Base-by-base conservation (phyloP, 163 green algal genomes). In the Volvox carteri region DNA sequence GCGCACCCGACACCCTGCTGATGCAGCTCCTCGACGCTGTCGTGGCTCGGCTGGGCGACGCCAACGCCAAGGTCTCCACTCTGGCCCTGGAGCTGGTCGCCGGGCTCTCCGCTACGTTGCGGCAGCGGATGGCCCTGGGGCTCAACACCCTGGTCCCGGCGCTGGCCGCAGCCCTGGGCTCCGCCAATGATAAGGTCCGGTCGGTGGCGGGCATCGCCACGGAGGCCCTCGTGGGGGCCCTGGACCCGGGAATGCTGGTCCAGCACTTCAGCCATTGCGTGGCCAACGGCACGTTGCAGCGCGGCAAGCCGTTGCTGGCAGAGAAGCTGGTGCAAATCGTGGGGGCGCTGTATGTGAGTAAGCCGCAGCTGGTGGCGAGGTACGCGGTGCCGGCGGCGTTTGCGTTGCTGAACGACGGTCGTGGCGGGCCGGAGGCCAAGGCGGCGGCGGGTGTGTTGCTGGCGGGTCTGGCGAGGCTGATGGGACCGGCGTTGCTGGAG, bases 21-120 rank as follows among this genome's bases (percentile, higher is more conserved):
- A 78, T 92, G 42, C 56, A 67, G 33, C 68, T 94, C n/a, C 83
- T 96, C 39, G 91, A 94, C 48, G 83, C 58, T 4, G 73, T 97
- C 41, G 86, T 91, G 42, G 74, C 78, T 0, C 75, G 94, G 4
- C 68, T 96, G 28, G 75, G 52, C 16, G 94, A 96, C 79, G 90
- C 87, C 86, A 96, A 96, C 79, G 90, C 90, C 80, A 96, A 95
- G 91, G 95, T 97, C 5, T 88, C 84, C 35, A 80, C 94, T 18
- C 48, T 88, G 16, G 92, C 92, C 21, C 73, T 95, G 46, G 76
- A 95, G 89, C 89, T 76, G 19, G 52, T 91, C 25, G 56, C 65
- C 0, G 4, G 1, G 0, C 9, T 93, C 67, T 23, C 68, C 35
- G 21, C 18, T 8, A 9, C 46, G 39, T 73, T 93, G 87, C 80